phyloP scores from a whole-genome alignment of 441 rosid genomes.

The Corymbia calophylla region DNA sequence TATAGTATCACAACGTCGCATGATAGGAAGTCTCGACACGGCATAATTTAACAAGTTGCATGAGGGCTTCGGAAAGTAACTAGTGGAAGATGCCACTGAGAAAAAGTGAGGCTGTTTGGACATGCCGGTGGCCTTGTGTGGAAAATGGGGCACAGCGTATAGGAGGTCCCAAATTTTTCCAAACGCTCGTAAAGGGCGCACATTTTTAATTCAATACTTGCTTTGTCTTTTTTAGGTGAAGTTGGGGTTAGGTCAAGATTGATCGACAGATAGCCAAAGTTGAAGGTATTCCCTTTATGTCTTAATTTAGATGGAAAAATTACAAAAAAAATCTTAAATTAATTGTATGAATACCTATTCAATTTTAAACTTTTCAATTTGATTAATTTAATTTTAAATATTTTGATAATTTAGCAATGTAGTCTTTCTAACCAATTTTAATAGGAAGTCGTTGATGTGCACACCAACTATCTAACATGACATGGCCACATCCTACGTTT shows the following conservation, averaged over 20 bases:
- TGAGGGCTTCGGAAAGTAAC: neutral
- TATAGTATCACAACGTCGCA: too few relatives aligned
- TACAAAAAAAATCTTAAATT: neutral
- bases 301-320: neutral
- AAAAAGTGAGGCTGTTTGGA: neutral
- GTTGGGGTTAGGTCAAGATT: neutral
- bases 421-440: neutral
- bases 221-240: neutral
- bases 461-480: neutral
- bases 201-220: neutral
- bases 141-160: neutral
- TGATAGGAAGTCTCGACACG: neutral
- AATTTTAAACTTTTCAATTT: neutral
- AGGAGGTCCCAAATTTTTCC: neutral
- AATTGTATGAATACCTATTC: rapidly evolving
- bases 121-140: neutral
- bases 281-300: neutral
- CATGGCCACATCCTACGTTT: neutral
- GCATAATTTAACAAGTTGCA: neutral
- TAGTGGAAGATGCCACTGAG: neutral
- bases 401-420: neutral
- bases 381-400: neutral
- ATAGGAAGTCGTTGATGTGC: rapidly evolving
- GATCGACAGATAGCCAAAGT: neutral
- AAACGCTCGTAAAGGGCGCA: neutral